These are phyloP conservation scores for Kalmusia sp. DNA, from an alignment of 2,329 filamentous ascomycete species.

Conservation along the genomic window DNA sequence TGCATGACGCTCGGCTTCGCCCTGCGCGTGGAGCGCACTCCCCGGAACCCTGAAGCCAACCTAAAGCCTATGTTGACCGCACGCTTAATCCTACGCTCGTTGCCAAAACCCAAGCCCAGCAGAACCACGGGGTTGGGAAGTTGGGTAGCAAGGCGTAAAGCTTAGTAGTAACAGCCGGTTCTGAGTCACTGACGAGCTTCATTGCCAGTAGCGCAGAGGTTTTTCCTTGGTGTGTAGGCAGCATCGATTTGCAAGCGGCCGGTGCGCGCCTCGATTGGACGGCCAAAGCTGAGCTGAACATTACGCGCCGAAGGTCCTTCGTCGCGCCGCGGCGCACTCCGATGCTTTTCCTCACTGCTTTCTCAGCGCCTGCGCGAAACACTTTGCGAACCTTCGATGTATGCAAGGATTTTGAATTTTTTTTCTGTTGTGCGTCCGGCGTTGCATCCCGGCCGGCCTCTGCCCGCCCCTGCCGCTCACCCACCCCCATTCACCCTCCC, in stretches of 20 bases:
- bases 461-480: too few relatives aligned
- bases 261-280: conserved; percentile 4
- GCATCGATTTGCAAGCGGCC: background rate
- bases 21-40: too few relatives aligned
- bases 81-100: too few relatives aligned
- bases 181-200: background rate
- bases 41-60: too few relatives aligned
- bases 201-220: too few relatives aligned
- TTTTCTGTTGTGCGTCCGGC: background rate
- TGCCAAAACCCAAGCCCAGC: too few relatives aligned
- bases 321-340: conserved; percentile 5
- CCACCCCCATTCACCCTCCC: too few relatives aligned
- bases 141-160: conserved; percentile 9
- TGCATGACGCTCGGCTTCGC: too few relatives aligned
- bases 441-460: too few relatives aligned
- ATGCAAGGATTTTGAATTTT: background rate
- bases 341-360: background rate
- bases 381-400: too few relatives aligned
- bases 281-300: conserved; percentile 3
- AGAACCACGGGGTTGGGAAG: background rate
- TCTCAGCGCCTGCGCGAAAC: background rate
- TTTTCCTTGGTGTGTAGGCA: background rate
- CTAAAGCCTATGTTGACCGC: too few relatives aligned
- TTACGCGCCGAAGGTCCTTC: background rate
- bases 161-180: background rate